Conservation (phyloP, 192 early-diverging fungal genomes). For the Cladochytrium replicatum region DNA sequence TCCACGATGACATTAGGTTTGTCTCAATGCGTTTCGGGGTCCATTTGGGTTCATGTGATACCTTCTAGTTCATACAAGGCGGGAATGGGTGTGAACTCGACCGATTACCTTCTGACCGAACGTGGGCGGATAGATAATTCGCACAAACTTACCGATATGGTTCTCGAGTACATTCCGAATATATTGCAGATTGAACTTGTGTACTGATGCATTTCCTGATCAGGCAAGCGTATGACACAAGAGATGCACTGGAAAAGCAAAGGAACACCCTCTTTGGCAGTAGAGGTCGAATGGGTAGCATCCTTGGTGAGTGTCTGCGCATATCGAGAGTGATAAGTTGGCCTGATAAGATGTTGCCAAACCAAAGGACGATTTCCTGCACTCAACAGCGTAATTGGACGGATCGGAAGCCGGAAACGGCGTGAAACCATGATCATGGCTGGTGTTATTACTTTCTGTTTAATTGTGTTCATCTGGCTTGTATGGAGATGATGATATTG, state of each 20-base stretch:
- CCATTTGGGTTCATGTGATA: background rate
- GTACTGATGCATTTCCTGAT: constrained; percentile 2
- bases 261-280: constrained; percentile 43
- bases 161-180: constrained; percentile 53
- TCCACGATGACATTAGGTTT: constrained; percentile 53
- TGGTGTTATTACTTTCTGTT: constrained; percentile 52
- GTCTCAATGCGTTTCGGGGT: constrained; percentile 5
- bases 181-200: background rate
- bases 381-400: constrained; percentile 58
- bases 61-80: constrained; percentile 28
- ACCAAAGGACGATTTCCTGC: constrained; percentile 55
- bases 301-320: constrained; percentile 35
- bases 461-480: constrained; percentile 15
- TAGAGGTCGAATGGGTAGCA: constrained; percentile 40
- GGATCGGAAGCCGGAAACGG: constrained; percentile 54
- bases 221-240: constrained; percentile 66
- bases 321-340: constrained; percentile 6
- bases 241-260: constrained; percentile 56
- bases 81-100: constrained; percentile 13
- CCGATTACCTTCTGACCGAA: constrained; percentile 63
- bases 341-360: no score
- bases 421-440: constrained; percentile 66
- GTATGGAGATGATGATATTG: background rate
- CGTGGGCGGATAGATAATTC: constrained; percentile 58
- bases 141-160: constrained; percentile 64